A percentile compares a stretch with the other conserved stretches of the same genome.
Conservation (phyloP, 1,284 basidiomycete species). For the Trichosporon asahii region DNA sequence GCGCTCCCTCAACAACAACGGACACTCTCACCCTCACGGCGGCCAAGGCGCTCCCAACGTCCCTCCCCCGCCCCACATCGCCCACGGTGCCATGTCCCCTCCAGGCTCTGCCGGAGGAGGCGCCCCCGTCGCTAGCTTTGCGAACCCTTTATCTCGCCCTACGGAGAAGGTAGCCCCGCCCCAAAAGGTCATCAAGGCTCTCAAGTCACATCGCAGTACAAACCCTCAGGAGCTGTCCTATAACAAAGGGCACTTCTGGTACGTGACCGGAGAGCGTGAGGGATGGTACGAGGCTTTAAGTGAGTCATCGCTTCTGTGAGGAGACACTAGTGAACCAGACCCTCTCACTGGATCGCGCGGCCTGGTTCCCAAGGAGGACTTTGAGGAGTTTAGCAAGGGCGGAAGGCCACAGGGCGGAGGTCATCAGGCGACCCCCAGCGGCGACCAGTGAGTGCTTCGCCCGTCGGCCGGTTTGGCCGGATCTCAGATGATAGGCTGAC, state of each 20-base stretch:
- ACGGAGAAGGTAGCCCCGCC: slow-evolving; percentile 72
- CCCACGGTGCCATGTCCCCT: background rate
- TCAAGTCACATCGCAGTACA: slow-evolving; percentile 64
- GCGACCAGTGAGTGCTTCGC: background rate
- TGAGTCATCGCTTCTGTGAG: slow-evolving; percentile 33
- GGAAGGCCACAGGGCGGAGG: slow-evolving; percentile 24
- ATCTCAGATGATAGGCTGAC: background rate
- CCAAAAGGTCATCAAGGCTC: slow-evolving; percentile 91
- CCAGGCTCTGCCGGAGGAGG: slow-evolving; percentile 55
- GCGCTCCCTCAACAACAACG: slow-evolving; percentile 68
- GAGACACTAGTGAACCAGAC: slow-evolving; percentile 50
- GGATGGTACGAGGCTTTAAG: slow-evolving; percentile 79
- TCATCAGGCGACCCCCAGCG: background rate
- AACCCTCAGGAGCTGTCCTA: slow-evolving; percentile 87
- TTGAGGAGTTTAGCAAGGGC: slow-evolving; percentile 84
- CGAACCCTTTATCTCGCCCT: slow-evolving; percentile 63
- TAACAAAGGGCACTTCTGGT: slow-evolving; percentile 94
- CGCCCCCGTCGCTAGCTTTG: slow-evolving; percentile 35
- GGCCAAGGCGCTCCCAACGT: slow-evolving; percentile 61
- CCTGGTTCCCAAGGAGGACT: slow-evolving; percentile 77
- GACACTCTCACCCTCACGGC: slow-evolving; percentile 47
- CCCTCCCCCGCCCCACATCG: slow-evolving; percentile 28
- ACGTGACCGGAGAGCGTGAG: slow-evolving; percentile 73
- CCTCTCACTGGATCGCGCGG: slow-evolving; percentile 88
- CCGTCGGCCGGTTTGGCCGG: background rate